Percentiles rank a stretch among this genome's conserved stretches.
These are phyloP conservation scores for Eutypa lata DNA, from an alignment of 2,329 filamentous ascomycete genomes.

Conservation along the genomic window DNA sequence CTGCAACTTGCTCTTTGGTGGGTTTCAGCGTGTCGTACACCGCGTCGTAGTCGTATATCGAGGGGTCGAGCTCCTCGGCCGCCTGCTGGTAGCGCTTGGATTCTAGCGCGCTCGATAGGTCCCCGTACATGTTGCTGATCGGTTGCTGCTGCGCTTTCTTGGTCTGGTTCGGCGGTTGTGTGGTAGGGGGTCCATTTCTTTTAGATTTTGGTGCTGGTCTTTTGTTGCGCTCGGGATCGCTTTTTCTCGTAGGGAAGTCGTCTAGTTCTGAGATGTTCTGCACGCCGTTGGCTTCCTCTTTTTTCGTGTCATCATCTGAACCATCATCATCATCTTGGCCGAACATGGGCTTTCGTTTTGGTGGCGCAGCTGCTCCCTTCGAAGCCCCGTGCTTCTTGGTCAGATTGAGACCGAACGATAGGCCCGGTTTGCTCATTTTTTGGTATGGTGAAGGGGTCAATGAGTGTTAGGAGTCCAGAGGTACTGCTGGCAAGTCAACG, in stretches of 20 bases:
- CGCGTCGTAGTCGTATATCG: slow-evolving; percentile 81
- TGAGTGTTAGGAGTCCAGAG: neutral
- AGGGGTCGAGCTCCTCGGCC: slow-evolving; percentile 65
- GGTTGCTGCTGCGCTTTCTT: slow-evolving; percentile 32
- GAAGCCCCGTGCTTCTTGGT: slow-evolving; percentile 53
- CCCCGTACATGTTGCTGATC: slow-evolving; percentile 53
- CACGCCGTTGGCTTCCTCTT: slow-evolving; percentile 26
- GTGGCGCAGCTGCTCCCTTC: slow-evolving; percentile 43
- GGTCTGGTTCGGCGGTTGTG: slow-evolving; percentile 40
- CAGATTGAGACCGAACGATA: slow-evolving; percentile 58
- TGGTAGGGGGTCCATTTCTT: slow-evolving; percentile 27
- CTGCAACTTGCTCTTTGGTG: slow-evolving; percentile 45
- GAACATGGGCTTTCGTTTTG: slow-evolving; percentile 55
- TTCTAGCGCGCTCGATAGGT: slow-evolving; percentile 63
- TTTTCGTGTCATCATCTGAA: slow-evolving; percentile 48
- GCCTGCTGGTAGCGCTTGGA: slow-evolving; percentile 62
- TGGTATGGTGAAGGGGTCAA: neutral
- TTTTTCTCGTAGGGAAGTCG: slow-evolving; percentile 36
- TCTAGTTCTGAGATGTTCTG: slow-evolving; percentile 60
- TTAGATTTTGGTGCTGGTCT: neutral
- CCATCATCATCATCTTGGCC: slow-evolving; percentile 52
- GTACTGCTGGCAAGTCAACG: neutral
- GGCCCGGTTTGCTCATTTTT: slow-evolving; percentile 31
- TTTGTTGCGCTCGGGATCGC: slow-evolving; percentile 26
- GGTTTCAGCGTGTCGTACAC: slow-evolving; percentile 76